Evolutionary conservation across 805 yeast species (phyloP).

Genomic region (Maudiozyma turicensis): DNA sequence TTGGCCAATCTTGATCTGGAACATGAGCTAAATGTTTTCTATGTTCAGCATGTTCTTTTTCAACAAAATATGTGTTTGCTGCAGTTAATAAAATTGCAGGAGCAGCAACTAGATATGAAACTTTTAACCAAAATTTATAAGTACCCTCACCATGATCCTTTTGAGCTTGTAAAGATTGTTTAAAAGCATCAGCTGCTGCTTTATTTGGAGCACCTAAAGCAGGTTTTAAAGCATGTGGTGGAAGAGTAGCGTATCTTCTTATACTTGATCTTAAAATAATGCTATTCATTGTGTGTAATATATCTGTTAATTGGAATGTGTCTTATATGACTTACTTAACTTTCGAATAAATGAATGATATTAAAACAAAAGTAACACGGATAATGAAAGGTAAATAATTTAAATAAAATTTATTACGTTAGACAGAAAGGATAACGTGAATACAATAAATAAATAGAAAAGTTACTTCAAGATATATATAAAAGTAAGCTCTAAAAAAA

Average conservation of each 20-base stretch:
- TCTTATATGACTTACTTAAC: not conserved
- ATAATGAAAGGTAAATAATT: not conserved
- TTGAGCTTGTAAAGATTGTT: slow-evolving; percentile 50
- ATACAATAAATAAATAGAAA: too few relatives aligned
- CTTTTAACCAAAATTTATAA: slow-evolving; percentile 74
- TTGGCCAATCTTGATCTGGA: slow-evolving; percentile 88
- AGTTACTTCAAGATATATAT: too few relatives aligned
- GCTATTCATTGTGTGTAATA: slow-evolving; percentile 1
- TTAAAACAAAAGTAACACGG: too few relatives aligned
- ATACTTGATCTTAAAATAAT: slow-evolving; percentile 8
- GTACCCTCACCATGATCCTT: slow-evolving; percentile 73
- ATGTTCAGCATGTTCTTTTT: slow-evolving; percentile 84
- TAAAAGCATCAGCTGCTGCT: slow-evolving; percentile 65
- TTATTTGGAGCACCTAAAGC: slow-evolving; percentile 38
- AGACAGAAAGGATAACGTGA: too few relatives aligned
- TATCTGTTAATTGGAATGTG: not conserved
- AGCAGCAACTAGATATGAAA: slow-evolving; percentile 67
- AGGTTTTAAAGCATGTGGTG: slow-evolving; percentile 37
- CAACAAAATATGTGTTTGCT: slow-evolving; percentile 71
- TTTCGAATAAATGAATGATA: not conserved
- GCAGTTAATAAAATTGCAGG: slow-evolving; percentile 76
- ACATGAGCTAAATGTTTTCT: slow-evolving; percentile 60
- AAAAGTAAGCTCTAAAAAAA: too few relatives aligned
- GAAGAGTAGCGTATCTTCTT: slow-evolving; percentile 30
- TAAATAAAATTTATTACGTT: not conserved